phyloP scores from a whole-genome alignment of 2,329 filamentous ascomycete genomes.

The Apiospora arundinis region DNA sequence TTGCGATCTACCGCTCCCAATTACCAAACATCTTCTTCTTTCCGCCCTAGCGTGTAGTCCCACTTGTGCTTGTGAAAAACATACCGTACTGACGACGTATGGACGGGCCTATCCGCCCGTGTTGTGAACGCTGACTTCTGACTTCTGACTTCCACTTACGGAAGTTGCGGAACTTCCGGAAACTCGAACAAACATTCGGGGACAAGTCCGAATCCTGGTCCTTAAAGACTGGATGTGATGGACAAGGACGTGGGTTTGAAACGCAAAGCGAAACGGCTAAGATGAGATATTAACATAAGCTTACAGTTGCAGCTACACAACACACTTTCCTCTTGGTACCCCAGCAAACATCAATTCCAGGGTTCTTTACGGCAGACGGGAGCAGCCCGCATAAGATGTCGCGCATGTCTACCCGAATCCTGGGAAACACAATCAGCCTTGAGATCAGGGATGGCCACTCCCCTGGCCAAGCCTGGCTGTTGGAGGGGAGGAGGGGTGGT shows the following conservation, averaged over 20 bases:
- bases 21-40: neutral
- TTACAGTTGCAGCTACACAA: neutral
- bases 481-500: neutral
- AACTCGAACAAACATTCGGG: neutral
- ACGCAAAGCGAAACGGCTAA: conserved; percentile 11
- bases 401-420: neutral
- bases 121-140: neutral
- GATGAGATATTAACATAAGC: neutral
- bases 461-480: neutral
- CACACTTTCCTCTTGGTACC: neutral
- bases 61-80: neutral
- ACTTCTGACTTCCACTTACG: too few species aligned
- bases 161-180: neutral
- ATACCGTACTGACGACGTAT: neutral
- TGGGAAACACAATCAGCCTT: neutral
- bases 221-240: neutral
- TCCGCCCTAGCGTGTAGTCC: neutral
- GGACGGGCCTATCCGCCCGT: neutral
- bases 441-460: neutral
- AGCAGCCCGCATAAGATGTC: neutral
- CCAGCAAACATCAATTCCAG: neutral
- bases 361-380: neutral
- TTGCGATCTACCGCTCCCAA: conserved; percentile 2
- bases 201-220: neutral
- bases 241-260: conserved; percentile 13